Evolutionary conservation across 2,329 filamentous ascomycete genomes (phyloP), one percentile per base, ranked within the genome.

Genomic region (Fusarium albosuccineum): DNA sequence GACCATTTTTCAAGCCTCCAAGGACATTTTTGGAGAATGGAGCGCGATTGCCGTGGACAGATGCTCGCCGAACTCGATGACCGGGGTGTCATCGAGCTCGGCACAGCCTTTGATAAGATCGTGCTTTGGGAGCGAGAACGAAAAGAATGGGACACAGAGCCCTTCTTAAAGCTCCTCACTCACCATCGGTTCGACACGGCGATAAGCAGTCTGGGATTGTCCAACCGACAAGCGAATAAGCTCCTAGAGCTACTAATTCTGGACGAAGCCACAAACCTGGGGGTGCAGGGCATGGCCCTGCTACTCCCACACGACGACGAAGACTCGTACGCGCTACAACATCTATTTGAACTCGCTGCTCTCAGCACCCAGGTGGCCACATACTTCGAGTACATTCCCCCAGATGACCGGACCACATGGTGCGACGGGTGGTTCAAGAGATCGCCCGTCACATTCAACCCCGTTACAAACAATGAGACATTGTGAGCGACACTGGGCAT

Each of bases 381-480:
- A 3, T 53, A 34, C 29, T 49, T 53, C 6, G 0, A 0, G 1
- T 5, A 17, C 2, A 14, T 27, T 1, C 13, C 33, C 4, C 10
- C 16, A 1, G 37, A 14, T 1, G 1, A 37, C 4, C 5, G 9
- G 4, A 44, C 14, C 6, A 16, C 7, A 2, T 61, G 60, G 39
- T 11, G 13, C 5, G 60, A 67, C 6, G 46, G 34, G 2, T 67
- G 60, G 64, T 53, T 46, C 1, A 39, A 57, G 9, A 45, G 37
- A 3, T 60, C 36, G 1, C 30, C 53, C 2, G 41, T 55, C 3
- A 29, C 37, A 1, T 26, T 55, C 22, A 22, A 22, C 22, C 22
- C 22, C 22, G 22, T 22, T 22, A 22, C 22, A 22, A 22, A 22
- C 22, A 22, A 22, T 22, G 22, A 22, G 22, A 22, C 4, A 22